These are phyloP conservation scores for Leccinum subgranulosum DNA, from an alignment of 768 basidiomycete species.

Conservation along the genomic window DNA sequence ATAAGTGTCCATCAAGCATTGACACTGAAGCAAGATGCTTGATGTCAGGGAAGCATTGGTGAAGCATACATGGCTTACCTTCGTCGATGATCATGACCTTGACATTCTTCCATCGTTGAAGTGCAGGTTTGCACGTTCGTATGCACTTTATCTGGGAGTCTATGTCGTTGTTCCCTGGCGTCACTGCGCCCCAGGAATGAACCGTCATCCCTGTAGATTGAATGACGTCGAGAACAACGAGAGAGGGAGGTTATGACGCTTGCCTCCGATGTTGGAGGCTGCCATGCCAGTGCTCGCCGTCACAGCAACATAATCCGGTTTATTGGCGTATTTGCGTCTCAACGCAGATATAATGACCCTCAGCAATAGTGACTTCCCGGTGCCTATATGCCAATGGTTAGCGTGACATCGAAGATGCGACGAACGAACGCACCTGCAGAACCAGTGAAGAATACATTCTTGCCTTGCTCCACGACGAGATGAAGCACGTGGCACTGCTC, in stretches of 20 bases:
- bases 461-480: conserved; percentile 53
- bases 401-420: background rate
- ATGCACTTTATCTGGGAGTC: conserved; percentile 50
- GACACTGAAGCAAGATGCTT: conserved; percentile 42
- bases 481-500: conserved; percentile 53
- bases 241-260: background rate
- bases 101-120: conserved; percentile 54
- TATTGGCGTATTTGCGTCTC: conserved; percentile 34
- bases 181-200: conserved; percentile 61
- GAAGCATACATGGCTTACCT: conserved; percentile 34
- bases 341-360: conserved; percentile 54
- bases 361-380: conserved; percentile 61
- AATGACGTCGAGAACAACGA: background rate
- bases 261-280: conserved; percentile 48
- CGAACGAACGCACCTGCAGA: conserved; percentile 46
- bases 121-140: conserved; percentile 50
- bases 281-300: conserved; percentile 46
- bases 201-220: conserved; percentile 48
- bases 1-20: conserved; percentile 63
- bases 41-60: background rate
- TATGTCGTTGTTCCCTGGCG: conserved; percentile 40
- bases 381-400: conserved; percentile 37
- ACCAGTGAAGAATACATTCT: conserved; percentile 67
- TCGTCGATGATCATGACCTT: conserved; percentile 66
- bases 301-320: conserved; percentile 38